Evolutionary conservation across 371 early-diverging fungal genomes (phyloP), one percentile per base, ranked within the genome.

Genomic region (Phascolomyces articulosus): DNA sequence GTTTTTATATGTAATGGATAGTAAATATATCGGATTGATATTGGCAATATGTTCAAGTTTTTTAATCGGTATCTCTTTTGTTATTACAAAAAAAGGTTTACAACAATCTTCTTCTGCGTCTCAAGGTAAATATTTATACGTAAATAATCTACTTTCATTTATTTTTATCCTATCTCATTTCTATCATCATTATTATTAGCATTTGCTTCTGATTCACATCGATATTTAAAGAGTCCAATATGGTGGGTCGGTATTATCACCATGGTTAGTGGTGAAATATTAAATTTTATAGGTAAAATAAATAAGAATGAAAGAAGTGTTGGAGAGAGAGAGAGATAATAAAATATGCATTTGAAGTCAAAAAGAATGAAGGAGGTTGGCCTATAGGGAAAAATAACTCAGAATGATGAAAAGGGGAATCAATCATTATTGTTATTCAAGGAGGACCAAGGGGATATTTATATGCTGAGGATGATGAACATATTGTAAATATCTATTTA

Each of bases 161-260:
- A n/a, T n/a, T n/a, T n/a, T n/a, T n/a, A n/a, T n/a, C n/a, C n/a
- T n/a, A 28, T 51, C 10, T 9, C 26, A 8, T 21, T 2, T 27
- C 16, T n/a, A 20, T 4, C 4, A 16, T 31, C 28, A 38, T 53
- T 18, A n/a, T 56, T 15, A 21, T n/a, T 21, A 67, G 60, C 60
- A 63, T 77, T 86, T 34, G 79, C 83, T 28, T 91, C 91, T 48
- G 82, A 80, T 40, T 64, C 61, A 23, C 86, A 93, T 62, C 83
- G 83, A 56, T 95, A 93, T 73, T 78, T 95, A 44, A 85, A 85
- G 67, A 92, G 90, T 75, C 76, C 84, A 44, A 84, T 90, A 53
- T 96, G 96, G 96, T 95, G 95, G 91, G 73, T 80, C 28, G 96
- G 96, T 44, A 90, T 93, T 86, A 64, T 82, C 24, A 90, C 90